phyloP scores from a whole-genome alignment of 768 basidiomycete genomes.

The Boletus rex-veris region DNA sequence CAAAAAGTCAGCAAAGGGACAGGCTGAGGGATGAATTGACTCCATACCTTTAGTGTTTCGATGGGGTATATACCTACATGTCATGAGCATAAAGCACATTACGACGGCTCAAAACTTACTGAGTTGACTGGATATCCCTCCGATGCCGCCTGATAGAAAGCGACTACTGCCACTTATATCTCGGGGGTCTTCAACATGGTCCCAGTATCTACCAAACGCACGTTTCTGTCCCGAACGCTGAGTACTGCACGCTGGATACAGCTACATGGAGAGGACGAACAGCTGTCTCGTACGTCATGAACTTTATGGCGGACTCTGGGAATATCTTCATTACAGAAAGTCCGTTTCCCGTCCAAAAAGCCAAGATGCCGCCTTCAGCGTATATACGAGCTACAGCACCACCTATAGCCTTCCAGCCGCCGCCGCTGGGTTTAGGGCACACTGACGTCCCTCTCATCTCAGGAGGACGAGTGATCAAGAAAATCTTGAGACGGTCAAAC shows the following conservation, averaged over 20 bases:
- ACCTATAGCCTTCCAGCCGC: conserved; percentile 61
- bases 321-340: conserved; percentile 94
- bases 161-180: conserved; percentile 90
- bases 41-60: conserved; percentile 83
- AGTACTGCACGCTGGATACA: conserved; percentile 12
- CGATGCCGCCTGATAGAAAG: conserved; percentile 93
- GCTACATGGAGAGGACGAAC: conserved; percentile 45
- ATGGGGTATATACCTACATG: conserved; percentile 87
- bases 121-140: conserved; percentile 91
- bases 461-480: conserved; percentile 86
- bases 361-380: conserved; percentile 80
- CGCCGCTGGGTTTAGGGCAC: conserved; percentile 41
- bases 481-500: conserved; percentile 94
- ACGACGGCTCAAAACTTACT: conserved; percentile 46
- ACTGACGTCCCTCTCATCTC: conserved; percentile 59
- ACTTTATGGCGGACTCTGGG: conserved; percentile 98
- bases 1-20: conserved; percentile 3
- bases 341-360: conserved; percentile 98
- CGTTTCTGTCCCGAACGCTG: conserved; percentile 65
- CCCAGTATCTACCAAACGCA: conserved; percentile 87
- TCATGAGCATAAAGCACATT: conserved; percentile 14
- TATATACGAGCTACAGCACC: conserved; percentile 81
- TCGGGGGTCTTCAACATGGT: conserved; percentile 82
- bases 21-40: background rate
- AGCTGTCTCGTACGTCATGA: conserved; percentile 90